Percentiles rank a stretch among this genome's conserved stretches.
phyloP scores from a whole-genome alignment of 192 early-diverging fungal genomes.

The Coemansia sp. region DNA sequence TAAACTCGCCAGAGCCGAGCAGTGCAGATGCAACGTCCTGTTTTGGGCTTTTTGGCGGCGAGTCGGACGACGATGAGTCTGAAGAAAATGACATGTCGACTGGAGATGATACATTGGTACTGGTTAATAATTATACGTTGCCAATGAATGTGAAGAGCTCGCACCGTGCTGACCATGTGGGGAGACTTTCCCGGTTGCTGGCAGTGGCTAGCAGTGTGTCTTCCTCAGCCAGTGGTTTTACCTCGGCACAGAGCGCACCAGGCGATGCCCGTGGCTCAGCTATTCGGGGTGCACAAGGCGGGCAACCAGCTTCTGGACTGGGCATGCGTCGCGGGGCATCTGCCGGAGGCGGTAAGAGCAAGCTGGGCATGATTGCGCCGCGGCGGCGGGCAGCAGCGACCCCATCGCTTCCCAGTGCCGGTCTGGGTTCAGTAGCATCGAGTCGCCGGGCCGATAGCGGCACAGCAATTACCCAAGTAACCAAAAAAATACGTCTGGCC shows the following conservation, averaged over 20 bases:
- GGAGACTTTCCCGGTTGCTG: constrained; percentile 30
- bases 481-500: constrained; percentile 31
- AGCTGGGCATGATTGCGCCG: constrained; percentile 26
- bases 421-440: not conserved
- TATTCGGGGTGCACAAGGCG: constrained; percentile 7
- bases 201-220: constrained; percentile 12
- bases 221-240: not conserved
- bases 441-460: constrained; percentile 1
- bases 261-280: constrained; percentile 4
- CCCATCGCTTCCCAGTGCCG: constrained; percentile 23
- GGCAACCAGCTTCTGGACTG: constrained; percentile 9
- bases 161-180: constrained; percentile 34
- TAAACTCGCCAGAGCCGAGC: constrained; percentile 21
- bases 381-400: constrained; percentile 19
- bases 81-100: constrained; percentile 1
- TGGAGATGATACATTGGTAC: not conserved
- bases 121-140: constrained; percentile 7
- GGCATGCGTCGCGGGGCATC: constrained; percentile 18
- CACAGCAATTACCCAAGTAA: constrained; percentile 6
- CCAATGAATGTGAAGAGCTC: constrained; percentile 17
- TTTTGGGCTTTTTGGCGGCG: constrained; percentile 30
- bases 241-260: not conserved
- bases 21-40: constrained; percentile 1
- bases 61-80: not conserved
- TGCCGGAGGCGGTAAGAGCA: constrained; percentile 4